Conservation (phyloP, 2,329 filamentous ascomycete genomes). For the Nannizziopsis barbatae region DNA sequence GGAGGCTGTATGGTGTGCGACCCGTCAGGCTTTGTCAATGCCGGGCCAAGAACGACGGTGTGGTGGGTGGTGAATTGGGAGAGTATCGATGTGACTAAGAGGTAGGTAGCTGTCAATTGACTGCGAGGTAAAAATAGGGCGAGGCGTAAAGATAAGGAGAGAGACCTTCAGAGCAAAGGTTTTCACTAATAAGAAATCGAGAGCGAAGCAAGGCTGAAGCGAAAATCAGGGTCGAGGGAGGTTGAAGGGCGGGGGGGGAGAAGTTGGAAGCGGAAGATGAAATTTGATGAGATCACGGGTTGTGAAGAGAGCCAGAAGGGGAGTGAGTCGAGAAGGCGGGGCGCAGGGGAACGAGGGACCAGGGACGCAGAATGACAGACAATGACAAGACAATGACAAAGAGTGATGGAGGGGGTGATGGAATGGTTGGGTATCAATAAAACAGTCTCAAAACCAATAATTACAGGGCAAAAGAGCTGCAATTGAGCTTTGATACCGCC, state of each 20-base stretch:
- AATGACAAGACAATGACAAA: too few relatives aligned
- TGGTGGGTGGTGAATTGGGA: too few relatives aligned
- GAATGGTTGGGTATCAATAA: not conserved
- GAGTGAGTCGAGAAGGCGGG: not conserved
- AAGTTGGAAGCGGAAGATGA: not conserved
- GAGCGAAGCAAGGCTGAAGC: not conserved
- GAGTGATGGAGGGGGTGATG: not conserved
- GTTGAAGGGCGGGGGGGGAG: not conserved
- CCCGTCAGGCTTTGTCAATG: constrained; percentile 19
- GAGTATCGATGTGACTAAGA: too few relatives aligned
- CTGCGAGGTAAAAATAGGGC: not conserved
- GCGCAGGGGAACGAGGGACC: not conserved
- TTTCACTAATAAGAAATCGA: not conserved
- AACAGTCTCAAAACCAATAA: not conserved
- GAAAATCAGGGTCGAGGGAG: not conserved
- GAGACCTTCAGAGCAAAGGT: not conserved
- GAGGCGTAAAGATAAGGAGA: not conserved
- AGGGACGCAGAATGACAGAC: too few relatives aligned
- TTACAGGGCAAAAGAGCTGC: not conserved
- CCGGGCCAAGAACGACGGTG: not conserved
- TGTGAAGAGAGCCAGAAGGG: too few relatives aligned
- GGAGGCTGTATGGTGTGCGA: constrained; percentile 30
- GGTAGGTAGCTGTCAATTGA: too few relatives aligned
- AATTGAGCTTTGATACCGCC: not conserved
- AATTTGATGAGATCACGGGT: too few relatives aligned